phyloP scores from a whole-genome alignment of 352 stramenopile genomes.

The Ophiocytium majus region DNA sequence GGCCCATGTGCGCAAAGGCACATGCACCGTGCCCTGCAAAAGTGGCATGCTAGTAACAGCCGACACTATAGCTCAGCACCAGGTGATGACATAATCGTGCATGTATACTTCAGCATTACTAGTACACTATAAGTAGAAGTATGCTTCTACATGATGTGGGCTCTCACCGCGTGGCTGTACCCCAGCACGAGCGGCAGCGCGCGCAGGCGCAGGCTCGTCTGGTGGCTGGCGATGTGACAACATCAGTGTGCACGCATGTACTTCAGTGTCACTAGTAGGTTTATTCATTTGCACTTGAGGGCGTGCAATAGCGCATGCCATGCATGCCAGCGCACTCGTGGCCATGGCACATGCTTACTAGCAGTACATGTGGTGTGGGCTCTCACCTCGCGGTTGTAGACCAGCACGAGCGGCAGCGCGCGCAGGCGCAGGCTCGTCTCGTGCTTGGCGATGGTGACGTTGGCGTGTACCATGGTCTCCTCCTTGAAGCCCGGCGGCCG shows the following conservation, averaged over 20 bases:
- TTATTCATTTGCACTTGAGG: no score
- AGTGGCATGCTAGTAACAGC: neutral
- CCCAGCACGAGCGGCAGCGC: constrained; percentile 43
- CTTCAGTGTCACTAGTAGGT: no score
- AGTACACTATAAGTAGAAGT: no score
- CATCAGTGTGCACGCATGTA: no score
- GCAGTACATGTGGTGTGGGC: neutral
- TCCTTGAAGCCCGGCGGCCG: neutral
- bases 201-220: constrained; percentile 18
- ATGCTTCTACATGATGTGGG: no score
- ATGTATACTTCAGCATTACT: no score
- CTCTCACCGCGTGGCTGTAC: constrained; percentile 39
- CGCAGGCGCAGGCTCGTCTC: constrained; percentile 19
- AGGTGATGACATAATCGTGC: no score
- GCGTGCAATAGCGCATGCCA: no score
- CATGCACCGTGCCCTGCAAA: neutral
- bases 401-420: constrained; percentile 42
- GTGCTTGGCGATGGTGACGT: constrained; percentile 32
- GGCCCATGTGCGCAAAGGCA: neutral
- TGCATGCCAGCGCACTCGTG: no score
- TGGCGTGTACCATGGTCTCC: constrained; percentile 16
- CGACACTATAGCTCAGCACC: no score
- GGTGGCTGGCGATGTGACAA: constrained; percentile 25
- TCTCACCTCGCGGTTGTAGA: constrained; percentile 42
- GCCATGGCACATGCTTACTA: no score